Evolutionary conservation across 441 rosid genomes (phyloP), one percentile per base, ranked within the genome.

Genomic region (Erysimum pusillum): DNA sequence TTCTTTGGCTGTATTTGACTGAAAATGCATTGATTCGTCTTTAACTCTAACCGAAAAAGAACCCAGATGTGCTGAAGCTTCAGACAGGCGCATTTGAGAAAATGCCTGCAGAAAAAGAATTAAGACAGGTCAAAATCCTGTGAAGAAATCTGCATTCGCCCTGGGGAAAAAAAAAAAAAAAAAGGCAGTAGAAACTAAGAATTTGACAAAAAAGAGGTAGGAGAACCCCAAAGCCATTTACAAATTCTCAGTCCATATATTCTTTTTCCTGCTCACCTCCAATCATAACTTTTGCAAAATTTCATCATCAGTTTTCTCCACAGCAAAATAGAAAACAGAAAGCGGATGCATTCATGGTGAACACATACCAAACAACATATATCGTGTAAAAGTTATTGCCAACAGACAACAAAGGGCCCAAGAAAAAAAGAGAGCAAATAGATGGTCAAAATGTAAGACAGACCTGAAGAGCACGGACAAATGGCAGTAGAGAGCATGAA

Each of bases 391-490:
- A 39, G 15, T 71, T 9, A 32, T 6, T 39, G 12, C 65, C 34
- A 53, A 49, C 56, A 64, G 32, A 49, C 35, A 59, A 35, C 52
- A 42, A 72, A 20, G 74, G 58, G 36, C 6, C 44, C 4, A 6
- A 0, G 17, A 45, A 44, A 34, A 62, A 22, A 10, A 22, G 12
- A 58, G 49, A 63, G 54, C 13, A 64, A 20, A 63, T 39, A 64
- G 66, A 53, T 35, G 17, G 12, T 57, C 17, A 63, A 60, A 69
- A 69, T 69, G 61, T 73, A 73, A 59, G 71, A 83, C 89, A 76
- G 67, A 96, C 99, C 98, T 96, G 99, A 83, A 96, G 97, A 64
- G 98, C 98, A 59, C 99, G 95, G 83, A 94, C 78, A 86, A 96
- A 92, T 79, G 98, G 95, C 75, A 96, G 78, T 49, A 96, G 83